Conservation (phyloP, 768 basidiomycete genomes). For the Polyporus arcularius region DNA sequence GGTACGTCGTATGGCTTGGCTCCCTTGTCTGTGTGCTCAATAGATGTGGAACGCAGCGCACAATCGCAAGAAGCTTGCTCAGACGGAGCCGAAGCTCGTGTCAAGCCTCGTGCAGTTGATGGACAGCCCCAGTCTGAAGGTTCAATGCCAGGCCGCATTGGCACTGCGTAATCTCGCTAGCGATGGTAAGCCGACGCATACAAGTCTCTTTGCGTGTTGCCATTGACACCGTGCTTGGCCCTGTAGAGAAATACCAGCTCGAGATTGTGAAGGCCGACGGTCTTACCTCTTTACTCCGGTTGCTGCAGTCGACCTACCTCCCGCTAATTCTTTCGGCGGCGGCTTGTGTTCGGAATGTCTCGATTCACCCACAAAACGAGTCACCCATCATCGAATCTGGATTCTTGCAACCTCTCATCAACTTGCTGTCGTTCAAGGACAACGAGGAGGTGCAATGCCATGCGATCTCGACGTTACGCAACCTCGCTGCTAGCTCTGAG, state of each 20-base stretch:
- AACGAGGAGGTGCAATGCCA: slow-evolving; percentile 99
- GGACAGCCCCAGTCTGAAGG: slow-evolving; percentile 97
- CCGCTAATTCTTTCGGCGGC: slow-evolving; percentile 98
- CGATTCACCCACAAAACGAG: slow-evolving; percentile 97
- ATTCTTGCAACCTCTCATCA: slow-evolving; percentile 94
- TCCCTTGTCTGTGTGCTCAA: neutral
- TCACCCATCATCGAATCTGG: slow-evolving; percentile 99
- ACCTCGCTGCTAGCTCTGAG: slow-evolving; percentile 95
- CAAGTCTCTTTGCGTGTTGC: neutral
- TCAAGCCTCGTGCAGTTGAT: slow-evolving; percentile 91
- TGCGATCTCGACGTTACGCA: slow-evolving; percentile 95
- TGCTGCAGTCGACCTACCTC: slow-evolving; percentile 94
- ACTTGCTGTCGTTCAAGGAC: slow-evolving; percentile 95
- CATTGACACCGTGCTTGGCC: neutral
- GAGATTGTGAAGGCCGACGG: slow-evolving; percentile 98
- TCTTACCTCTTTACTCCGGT: slow-evolving; percentile 85
- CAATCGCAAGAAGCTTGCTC: slow-evolving; percentile 93
- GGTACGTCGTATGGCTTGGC: slow-evolving; percentile 43
- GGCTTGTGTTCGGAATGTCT: slow-evolving; percentile 98
- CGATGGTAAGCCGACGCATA: slow-evolving; percentile 63
- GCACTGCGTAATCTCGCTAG: slow-evolving; percentile 96
- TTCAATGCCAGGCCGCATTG: slow-evolving; percentile 97
- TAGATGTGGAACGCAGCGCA: slow-evolving; percentile 44
- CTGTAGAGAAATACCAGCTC: slow-evolving; percentile 94
- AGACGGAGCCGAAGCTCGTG: slow-evolving; percentile 93